phyloP scores from a whole-genome alignment of 1,139 yeast species.

The Sugiyamaella japonica region DNA sequence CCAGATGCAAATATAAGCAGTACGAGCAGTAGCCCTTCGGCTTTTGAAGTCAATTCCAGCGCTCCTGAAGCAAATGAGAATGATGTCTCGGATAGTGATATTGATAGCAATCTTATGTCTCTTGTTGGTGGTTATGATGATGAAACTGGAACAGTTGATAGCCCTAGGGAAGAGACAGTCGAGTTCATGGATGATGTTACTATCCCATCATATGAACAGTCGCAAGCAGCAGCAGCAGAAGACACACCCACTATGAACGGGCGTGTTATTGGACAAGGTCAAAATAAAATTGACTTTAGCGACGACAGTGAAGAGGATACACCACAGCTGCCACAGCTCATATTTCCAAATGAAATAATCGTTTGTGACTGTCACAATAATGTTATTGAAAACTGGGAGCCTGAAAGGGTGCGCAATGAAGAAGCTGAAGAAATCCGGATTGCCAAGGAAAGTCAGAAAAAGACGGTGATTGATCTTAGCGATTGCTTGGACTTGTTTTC shows the following conservation, averaged over 20 bases:
- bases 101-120: slow-evolving; percentile 10
- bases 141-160: not conserved
- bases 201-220: not conserved
- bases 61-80: not conserved
- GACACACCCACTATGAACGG: too few relatives aligned
- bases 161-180: too few relatives aligned
- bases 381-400: slow-evolving; percentile 22
- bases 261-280: not conserved
- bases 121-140: not conserved
- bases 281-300: slow-evolving; percentile 8
- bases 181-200: not conserved
- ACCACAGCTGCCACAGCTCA: slow-evolving; percentile 25
- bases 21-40: not conserved
- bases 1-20: not conserved
- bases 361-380: slow-evolving; percentile 70
- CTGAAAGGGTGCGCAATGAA: slow-evolving; percentile 41
- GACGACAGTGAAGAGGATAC: not conserved
- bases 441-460: slow-evolving; percentile 45
- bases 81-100: slow-evolving; percentile 6
- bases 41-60: not conserved
- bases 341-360: slow-evolving; percentile 50
- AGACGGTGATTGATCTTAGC: slow-evolving; percentile 57
- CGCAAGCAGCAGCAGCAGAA: not conserved
- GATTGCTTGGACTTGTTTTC: slow-evolving; percentile 79
- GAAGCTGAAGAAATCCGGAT: slow-evolving; percentile 48